Evolutionary conservation across 2,329 filamentous ascomycete species (phyloP).

Genomic region (Anthostomella pinea): DNA sequence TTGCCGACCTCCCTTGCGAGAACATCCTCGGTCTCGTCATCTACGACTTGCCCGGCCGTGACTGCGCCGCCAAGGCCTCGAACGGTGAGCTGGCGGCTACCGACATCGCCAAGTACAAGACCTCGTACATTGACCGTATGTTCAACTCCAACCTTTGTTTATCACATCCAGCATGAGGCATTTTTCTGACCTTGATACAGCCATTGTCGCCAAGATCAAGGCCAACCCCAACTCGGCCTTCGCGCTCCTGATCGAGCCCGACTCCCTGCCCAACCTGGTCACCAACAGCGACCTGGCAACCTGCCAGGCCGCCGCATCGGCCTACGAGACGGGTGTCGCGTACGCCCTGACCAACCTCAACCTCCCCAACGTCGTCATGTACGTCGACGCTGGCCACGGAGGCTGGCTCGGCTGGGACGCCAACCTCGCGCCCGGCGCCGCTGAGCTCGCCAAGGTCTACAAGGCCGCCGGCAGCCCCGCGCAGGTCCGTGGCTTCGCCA

Average conservation of each 20-base stretch:
- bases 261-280: constrained; percentile 58
- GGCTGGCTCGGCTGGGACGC: constrained; percentile 60
- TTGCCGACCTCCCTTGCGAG: constrained; percentile 42
- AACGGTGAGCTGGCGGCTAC: constrained; percentile 56
- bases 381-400: constrained; percentile 57
- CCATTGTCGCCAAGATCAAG: constrained; percentile 43
- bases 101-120: constrained; percentile 52
- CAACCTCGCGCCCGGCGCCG: constrained; percentile 50
- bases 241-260: constrained; percentile 52
- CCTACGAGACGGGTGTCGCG: constrained; percentile 49
- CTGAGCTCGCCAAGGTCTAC: constrained; percentile 49
- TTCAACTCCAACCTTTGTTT: not conserved
- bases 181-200: constrained; percentile 9
- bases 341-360: constrained; percentile 54
- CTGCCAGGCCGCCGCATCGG: constrained; percentile 45
- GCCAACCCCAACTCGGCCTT: constrained; percentile 45
- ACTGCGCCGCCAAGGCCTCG: constrained; percentile 57
- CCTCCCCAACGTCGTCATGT: constrained; percentile 58
- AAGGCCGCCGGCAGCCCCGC: constrained; percentile 50
- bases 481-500: constrained; percentile 53
- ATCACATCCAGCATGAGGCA: not conserved
- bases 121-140: constrained; percentile 48
- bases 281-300: constrained; percentile 53
- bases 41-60: constrained; percentile 58
- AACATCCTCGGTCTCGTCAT: constrained; percentile 49